Evolutionary conservation across 352 stramenopile genomes (phyloP).

Genomic region (Pythium phragmitis): DNA sequence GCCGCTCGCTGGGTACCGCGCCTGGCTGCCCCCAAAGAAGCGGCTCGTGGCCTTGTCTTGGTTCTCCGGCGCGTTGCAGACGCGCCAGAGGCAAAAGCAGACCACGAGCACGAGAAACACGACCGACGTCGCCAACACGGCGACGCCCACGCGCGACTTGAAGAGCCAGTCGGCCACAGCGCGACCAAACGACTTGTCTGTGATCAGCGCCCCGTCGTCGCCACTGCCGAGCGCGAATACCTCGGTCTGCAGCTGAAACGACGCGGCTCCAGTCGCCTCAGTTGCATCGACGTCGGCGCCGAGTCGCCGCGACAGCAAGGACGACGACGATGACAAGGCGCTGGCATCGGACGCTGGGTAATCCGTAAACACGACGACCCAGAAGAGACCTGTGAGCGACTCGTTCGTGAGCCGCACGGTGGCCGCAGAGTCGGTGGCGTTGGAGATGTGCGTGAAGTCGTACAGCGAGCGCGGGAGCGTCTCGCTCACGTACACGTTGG

Average conservation of each 20-base stretch:
- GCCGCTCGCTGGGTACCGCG: background rate
- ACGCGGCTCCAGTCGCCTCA: constrained; percentile 16
- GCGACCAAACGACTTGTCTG: constrained; percentile 45
- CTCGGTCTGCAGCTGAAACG: constrained; percentile 44
- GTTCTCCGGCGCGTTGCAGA: constrained; percentile 60
- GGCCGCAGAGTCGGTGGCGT: constrained; percentile 21
- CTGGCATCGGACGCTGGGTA: constrained; percentile 28
- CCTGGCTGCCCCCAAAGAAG: constrained; percentile 14
- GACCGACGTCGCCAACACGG: constrained; percentile 45
- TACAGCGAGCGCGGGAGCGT: constrained; percentile 66
- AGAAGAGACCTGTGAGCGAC: constrained; percentile 66
- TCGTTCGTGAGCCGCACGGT: constrained; percentile 47
- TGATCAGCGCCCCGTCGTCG: constrained; percentile 33
- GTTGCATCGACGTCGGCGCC: background rate
- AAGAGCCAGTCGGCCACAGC: constrained; percentile 57
- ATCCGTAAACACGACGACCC: constrained; percentile 71
- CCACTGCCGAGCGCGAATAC: constrained; percentile 34
- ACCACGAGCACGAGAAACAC: constrained; percentile 41
- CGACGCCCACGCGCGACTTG: constrained; percentile 39
- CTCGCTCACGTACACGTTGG: constrained; percentile 75
- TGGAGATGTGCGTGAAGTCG: constrained; percentile 70
- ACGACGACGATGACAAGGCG: background rate
- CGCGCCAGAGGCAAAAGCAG: constrained; percentile 55
- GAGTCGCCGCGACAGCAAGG: background rate
- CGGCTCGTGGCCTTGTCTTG: constrained; percentile 37